Conservation (phyloP, 2,329 filamentous ascomycete genomes). For the Purpureocillium lavendulum region DNA sequence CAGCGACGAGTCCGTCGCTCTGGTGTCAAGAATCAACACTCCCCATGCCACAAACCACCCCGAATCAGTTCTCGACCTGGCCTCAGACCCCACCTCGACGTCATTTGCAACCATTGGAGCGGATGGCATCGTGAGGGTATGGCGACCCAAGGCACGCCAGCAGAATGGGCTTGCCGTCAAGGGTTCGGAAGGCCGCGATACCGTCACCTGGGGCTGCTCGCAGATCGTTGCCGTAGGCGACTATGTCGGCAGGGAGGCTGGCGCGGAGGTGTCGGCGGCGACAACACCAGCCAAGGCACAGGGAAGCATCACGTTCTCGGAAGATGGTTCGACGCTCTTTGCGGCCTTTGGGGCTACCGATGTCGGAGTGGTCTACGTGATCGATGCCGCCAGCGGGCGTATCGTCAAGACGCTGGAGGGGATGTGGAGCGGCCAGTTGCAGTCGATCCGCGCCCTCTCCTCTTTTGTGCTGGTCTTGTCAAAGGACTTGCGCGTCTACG, state of each 20-base stretch:
- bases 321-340: conserved; percentile 78
- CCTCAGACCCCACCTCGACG: conserved; percentile 56
- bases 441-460: conserved; percentile 62
- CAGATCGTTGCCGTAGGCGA: conserved; percentile 48
- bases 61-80: conserved; percentile 62
- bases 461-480: conserved; percentile 70
- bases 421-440: conserved; percentile 56
- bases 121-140: conserved; percentile 70
- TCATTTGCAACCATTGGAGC: conserved; percentile 81
- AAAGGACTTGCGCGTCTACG: conserved; percentile 67
- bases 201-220: conserved; percentile 69
- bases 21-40: conserved; percentile 75
- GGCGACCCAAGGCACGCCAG: conserved; percentile 65
- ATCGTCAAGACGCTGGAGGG: conserved; percentile 60
- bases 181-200: conserved; percentile 45
- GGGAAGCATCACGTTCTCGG: conserved; percentile 68
- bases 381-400: conserved; percentile 62
- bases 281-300: conserved; percentile 29
- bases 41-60: conserved; percentile 59
- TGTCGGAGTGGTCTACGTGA: conserved; percentile 60
- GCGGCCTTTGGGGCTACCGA: conserved; percentile 49
- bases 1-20: conserved; percentile 52
- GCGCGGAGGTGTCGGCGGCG: conserved; percentile 15
- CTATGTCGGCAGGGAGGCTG: conserved; percentile 32
- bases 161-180: conserved; percentile 60